These are phyloP conservation scores for Zopfia rhizophila DNA, from an alignment of 2,329 filamentous ascomycete species.

Conservation along the genomic window DNA sequence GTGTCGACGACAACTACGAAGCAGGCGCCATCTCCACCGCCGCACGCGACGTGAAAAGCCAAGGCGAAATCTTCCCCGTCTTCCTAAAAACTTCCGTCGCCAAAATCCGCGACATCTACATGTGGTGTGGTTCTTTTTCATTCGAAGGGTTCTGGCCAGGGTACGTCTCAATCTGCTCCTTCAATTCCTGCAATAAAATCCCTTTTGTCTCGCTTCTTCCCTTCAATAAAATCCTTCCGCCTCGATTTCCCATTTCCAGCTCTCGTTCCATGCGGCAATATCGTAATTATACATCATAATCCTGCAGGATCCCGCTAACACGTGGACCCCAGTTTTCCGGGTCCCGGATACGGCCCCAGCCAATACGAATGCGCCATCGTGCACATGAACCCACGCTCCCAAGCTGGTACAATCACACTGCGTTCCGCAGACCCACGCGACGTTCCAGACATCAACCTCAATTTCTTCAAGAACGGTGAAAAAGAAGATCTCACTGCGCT, in stretches of 20 bases:
- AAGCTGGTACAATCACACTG: conserved; percentile 68
- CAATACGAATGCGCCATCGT: conserved; percentile 42
- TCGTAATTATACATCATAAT: no score
- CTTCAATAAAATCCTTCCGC: no score
- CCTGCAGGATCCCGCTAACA: no score
- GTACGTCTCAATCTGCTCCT: conserved; percentile 3
- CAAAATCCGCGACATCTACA: conserved; percentile 39
- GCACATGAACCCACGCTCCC: conserved; percentile 65
- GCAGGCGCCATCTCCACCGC: conserved; percentile 31
- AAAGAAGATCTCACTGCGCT: conserved; percentile 63
- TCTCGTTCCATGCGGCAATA: no score
- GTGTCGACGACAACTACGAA: conserved; percentile 37
- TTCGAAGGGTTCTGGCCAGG: conserved; percentile 43
- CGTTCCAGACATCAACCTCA: conserved; percentile 63
- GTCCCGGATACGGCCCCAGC: conserved; percentile 32
- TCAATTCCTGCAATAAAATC: no score
- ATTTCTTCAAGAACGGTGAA: conserved; percentile 49
- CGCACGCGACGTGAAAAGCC: conserved; percentile 25
- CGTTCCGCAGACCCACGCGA: conserved; percentile 69
- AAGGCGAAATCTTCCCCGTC: conserved; percentile 34
- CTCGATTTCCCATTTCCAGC: no score
- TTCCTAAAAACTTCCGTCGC: conserved; percentile 37
- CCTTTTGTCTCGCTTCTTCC: no score
- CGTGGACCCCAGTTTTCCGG: conserved; percentile 1
- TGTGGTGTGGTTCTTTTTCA: conserved; percentile 40